A percentile compares a stretch with the other conserved stretches of the same genome.
Conservation (phyloP, 2,329 filamentous ascomycete genomes). For the Aspergillus sp. region DNA sequence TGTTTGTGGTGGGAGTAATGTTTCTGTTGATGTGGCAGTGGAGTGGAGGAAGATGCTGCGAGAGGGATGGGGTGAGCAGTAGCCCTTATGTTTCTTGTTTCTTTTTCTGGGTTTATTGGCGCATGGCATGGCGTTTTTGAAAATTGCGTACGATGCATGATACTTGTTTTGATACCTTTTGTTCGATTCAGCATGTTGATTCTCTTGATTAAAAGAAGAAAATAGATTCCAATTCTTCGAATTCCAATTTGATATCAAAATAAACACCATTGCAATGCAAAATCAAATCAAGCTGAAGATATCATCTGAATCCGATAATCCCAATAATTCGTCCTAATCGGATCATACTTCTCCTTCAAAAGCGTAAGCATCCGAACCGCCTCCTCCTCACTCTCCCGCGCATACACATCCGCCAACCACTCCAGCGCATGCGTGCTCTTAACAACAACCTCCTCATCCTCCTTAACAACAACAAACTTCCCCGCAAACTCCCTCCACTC, state of each 20-base stretch:
- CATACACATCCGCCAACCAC: slow-evolving; percentile 43
- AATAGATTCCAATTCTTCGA: too few relatives aligned
- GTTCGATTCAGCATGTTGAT: too few relatives aligned
- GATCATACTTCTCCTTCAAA: slow-evolving; percentile 80
- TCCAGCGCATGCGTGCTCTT: slow-evolving; percentile 54
- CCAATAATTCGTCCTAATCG: slow-evolving; percentile 88
- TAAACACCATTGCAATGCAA: too few relatives aligned
- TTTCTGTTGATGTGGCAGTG: slow-evolving; percentile 55
- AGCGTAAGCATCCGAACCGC: slow-evolving; percentile 66
- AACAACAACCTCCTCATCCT: slow-evolving; percentile 40
- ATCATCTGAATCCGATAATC: slow-evolving; percentile 58
- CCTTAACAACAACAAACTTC: slow-evolving; percentile 46
- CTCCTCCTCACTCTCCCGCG: slow-evolving; percentile 42
- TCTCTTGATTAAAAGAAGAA: too few relatives aligned
- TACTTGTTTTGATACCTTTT: too few relatives aligned
- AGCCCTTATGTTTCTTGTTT: neutral
- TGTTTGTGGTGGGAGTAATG: slow-evolving; percentile 72
- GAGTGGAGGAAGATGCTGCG: slow-evolving; percentile 48
- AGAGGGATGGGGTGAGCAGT: slow-evolving; percentile 28
- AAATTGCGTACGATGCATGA: neutral
- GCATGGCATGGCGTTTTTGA: neutral
- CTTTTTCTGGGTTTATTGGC: neutral
- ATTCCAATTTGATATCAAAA: too few relatives aligned
- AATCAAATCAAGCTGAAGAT: slow-evolving; percentile 10
- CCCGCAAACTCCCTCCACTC: slow-evolving; percentile 49